Base-by-base conservation (phyloP, 2,329 filamentous ascomycete genomes). In the Seiridium unicorne region DNA sequence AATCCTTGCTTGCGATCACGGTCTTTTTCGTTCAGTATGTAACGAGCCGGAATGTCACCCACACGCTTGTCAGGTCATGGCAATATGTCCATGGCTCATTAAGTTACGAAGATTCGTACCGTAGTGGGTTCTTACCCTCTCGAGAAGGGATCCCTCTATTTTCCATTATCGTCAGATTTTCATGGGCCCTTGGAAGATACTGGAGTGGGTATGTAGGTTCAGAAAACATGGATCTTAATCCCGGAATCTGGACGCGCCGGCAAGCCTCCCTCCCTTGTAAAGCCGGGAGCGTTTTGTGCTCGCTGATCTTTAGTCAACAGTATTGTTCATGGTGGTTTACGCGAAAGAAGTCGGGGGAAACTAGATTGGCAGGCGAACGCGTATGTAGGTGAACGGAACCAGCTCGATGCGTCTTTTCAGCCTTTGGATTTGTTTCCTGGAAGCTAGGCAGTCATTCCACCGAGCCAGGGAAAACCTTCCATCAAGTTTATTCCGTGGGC, bases 1-100 rank as follows among this genome's bases (percentile, higher is more conserved):
- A 8, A 55, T 35, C 55, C 55, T 58, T 40, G 55, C 44, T 44
- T 46, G 44, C 18, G 55, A 47, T 47, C 18, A 36, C 18, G 38
- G 32, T 18, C 18, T 8, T 44, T 26, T 42, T 38, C 7, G 44
- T 34, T 34, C 18, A n/a, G 44, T 13, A 18, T 13, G n/a, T 9
- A 44, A 48, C 13, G 26, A 48, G 46, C 13, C 13, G 31, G 53
- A 54, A 55, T 55, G 53, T 44, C 53, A 44, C 53, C 53, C 53
- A 44, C 36, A 36, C 53, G 9, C 6, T 7, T 4, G 34, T 38
- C n/a, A 18, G 18, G 18, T 26, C 18, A 26, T 26, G 18, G 18
- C 18, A 26, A 26, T 26, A 26, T 26, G 18, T 26, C 18, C 18
- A 26, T 26, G 18, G 18, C 18, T 26, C 18, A 26, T 26, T 26